Evolutionary conservation across 2,329 filamentous ascomycete genomes (phyloP), one percentile per base, ranked within the genome.

Genomic region (Clarireedia paspali): DNA sequence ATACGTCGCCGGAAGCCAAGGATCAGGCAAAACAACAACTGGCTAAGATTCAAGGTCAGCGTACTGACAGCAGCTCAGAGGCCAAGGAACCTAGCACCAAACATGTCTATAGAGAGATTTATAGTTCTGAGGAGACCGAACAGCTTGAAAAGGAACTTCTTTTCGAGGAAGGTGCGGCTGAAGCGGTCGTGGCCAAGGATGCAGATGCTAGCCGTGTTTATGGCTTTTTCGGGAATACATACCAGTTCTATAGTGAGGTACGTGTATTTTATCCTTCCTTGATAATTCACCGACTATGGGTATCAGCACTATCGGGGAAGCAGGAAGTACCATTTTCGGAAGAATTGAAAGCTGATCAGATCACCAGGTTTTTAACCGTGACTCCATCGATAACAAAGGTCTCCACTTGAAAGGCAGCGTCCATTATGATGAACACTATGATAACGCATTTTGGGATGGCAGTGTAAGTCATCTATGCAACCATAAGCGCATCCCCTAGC

Each of bases 391-490:
- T 67, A 75, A 79, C 68, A 70, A 73, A 49, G 75, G 76, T 58
- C 70, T 72, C 64, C 68, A 73, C n/a, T 72, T 81, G 36, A 68
- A 76, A 58, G 78, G 75, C 63, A 75, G 73, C n/a, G 75, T 82
- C 20, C 78, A 82, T 60, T 81, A 77, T 20, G 39, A 42, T 10
- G 20, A 42, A 14, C 5, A 17, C 4, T 44, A 44, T 20, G 50
- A 53, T 15, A 81, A 81, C 65, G 78, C 78, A 34, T 79, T 77
- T 64, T 81, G 78, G 78, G 74, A 80, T 56, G 58, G 58, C 39
- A 20, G 20, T 7, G 39, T 42, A 42, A 42, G 39, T 42, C 39
- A 42, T 20, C 20, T 42, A n/a, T 42, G 10, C 30, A 34, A 34
- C 30, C 30, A 34, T 34, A 34, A 34, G 10, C 30, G 10, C 30